phyloP scores from a whole-genome alignment of 768 basidiomycete genomes.

The Pleurotus platypus region DNA sequence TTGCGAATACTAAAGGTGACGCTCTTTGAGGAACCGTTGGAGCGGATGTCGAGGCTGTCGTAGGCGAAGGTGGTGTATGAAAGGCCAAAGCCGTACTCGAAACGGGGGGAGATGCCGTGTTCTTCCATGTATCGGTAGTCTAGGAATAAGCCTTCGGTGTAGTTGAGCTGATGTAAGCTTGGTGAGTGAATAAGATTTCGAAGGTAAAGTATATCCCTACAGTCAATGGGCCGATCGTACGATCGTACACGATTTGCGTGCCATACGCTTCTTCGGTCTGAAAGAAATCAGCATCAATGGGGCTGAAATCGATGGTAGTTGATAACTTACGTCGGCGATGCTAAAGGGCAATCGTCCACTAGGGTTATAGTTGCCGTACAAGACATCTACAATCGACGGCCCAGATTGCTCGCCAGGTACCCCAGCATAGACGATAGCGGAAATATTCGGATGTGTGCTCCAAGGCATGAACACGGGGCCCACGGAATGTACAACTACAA shows the following conservation, averaged over 20 bases:
- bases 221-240: slow-evolving; percentile 14
- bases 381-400: slow-evolving; percentile 63
- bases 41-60: slow-evolving; percentile 45
- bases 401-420: slow-evolving; percentile 66
- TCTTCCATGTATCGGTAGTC: slow-evolving; percentile 28
- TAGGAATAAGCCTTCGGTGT: slow-evolving; percentile 29
- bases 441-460: slow-evolving; percentile 71
- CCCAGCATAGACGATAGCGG: slow-evolving; percentile 67
- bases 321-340: slow-evolving; percentile 41
- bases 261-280: neutral
- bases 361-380: slow-evolving; percentile 69
- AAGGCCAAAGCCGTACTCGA: slow-evolving; percentile 88
- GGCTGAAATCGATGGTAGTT: neutral
- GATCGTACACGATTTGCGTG: neutral
- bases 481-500: slow-evolving; percentile 64
- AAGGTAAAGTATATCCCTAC: slow-evolving; percentile 4
- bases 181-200: neutral
- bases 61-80: slow-evolving; percentile 84
- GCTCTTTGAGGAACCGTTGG: slow-evolving; percentile 33
- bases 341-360: slow-evolving; percentile 67
- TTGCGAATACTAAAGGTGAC: slow-evolving; percentile 68
- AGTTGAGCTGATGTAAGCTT: neutral
- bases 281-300: neutral
- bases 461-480: slow-evolving; percentile 59
- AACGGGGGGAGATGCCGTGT: slow-evolving; percentile 73